Evolutionary conservation across 2,329 filamentous ascomycete species (phyloP), one percentile per base, ranked within the genome.

Genomic region (Camptophora hylomeconis): DNA sequence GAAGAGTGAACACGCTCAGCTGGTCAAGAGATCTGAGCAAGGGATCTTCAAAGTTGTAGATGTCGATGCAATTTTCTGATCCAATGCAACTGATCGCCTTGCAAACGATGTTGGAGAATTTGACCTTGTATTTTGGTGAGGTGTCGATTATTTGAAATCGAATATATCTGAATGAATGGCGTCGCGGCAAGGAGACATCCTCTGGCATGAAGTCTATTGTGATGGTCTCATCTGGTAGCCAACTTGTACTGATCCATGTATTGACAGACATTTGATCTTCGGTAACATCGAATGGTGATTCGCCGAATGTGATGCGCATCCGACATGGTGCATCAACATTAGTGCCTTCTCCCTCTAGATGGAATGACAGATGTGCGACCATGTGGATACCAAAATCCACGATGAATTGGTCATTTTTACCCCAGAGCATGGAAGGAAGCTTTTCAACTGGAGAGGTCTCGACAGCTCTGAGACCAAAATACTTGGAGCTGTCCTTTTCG

Each of bases 221-320:
- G 27, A 54, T 44, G 12, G 49, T 36, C 24, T 56, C 53, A 27
- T 55, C 51, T 1, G 52, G 53, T 4, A 56, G 45, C 53, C 53
- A 54, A 11, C 45, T 45, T 5, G 49, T 55, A 30, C 51, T 53
- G 34, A 56, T 55, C 50, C 48, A 54, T 5, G 52, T 51, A n/a
- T 53, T 37, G 31, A 50, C 47, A 7, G 39, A 36, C 24, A 52
- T 42, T 39, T 54, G 45, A 20, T 39, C 30, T 30, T 53, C 46
- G 1, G 48, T 51, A n/a, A 56, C 51, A 36, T 56, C 53, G 3
- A 48, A 40, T 1, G 53, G 52, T 8, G 47, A 46, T 31, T 56
- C 52, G 5, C 53, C 53, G 37, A 56, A 56, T 3, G 48, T 52
- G 24, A 56, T 34, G 12, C 48, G 43, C 19, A 56, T 31, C 20